Conservation (phyloP, 2,329 filamentous ascomycete genomes). For the Biscogniauxia marginata region DNA sequence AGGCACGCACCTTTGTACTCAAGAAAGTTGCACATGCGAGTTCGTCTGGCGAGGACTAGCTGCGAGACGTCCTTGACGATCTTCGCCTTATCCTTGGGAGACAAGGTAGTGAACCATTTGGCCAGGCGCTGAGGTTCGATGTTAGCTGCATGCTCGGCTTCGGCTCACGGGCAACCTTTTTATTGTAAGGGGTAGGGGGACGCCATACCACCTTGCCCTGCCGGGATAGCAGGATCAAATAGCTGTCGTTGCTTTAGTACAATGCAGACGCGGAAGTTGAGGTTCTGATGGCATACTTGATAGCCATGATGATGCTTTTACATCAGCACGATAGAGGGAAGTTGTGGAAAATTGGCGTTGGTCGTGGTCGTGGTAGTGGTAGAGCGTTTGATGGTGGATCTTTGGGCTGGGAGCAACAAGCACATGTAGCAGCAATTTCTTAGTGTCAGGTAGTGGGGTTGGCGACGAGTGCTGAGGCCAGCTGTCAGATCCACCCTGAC, state of each 20-base stretch:
- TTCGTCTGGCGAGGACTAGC: constrained; percentile 90
- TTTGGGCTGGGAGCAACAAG: background rate
- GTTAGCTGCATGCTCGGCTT: constrained; percentile 11
- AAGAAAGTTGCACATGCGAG: constrained; percentile 99
- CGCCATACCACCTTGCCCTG: constrained; percentile 96
- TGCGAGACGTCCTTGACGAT: constrained; percentile 99
- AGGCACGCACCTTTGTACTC: constrained; percentile 84
- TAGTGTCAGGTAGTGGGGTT: background rate
- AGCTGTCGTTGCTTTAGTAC: constrained; percentile 55
- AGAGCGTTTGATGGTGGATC: background rate
- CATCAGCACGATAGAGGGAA: constrained; percentile 24
- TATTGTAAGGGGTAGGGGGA: constrained; percentile 25
- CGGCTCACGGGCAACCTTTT: constrained; percentile 23
- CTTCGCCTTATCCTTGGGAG: constrained; percentile 98
- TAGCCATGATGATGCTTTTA: constrained; percentile 43
- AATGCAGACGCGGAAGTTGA: constrained; percentile 4
- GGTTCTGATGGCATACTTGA: constrained; percentile 42
- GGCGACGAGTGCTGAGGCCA: background rate
- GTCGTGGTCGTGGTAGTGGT: constrained; percentile 5
- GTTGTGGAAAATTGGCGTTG: constrained; percentile 7
- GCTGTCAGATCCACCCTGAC: background rate
- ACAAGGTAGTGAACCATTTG: constrained; percentile 99
- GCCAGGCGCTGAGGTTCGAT: constrained; percentile 74
- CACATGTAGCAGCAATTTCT: constrained; percentile 2
- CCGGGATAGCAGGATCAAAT: constrained; percentile 93